Conservation (phyloP, 306 rosid genomes). For the Fragaria iinumae region DNA sequence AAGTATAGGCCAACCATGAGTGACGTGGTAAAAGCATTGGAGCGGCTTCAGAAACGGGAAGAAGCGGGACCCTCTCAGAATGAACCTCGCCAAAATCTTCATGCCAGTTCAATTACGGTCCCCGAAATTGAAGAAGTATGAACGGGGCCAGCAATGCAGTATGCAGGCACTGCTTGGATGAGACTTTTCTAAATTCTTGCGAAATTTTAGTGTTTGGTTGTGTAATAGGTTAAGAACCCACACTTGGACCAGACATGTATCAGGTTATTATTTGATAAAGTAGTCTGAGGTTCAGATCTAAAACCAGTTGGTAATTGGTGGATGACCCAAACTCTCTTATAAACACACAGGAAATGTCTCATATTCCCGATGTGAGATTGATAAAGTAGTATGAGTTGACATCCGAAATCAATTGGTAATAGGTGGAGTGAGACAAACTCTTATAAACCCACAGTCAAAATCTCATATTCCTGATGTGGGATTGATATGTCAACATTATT, state of each 20-base stretch:
- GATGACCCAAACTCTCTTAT: fast-evolving
- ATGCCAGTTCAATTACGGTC: constrained; percentile 29
- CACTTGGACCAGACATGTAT: not conserved
- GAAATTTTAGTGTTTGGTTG: too few species aligned
- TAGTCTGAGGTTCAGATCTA: too few species aligned
- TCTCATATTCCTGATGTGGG: too few species aligned
- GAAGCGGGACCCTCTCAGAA: constrained; percentile 34
- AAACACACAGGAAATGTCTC: too few species aligned
- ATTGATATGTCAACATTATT: too few species aligned
- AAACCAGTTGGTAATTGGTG: too few species aligned
- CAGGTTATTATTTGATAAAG: not conserved
- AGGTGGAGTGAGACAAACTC: too few species aligned
- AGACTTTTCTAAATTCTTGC: too few species aligned
- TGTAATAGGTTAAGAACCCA: not conserved
- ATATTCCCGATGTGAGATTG: too few species aligned
- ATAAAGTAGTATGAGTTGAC: too few species aligned
- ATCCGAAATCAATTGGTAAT: too few species aligned
- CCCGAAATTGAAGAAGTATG: constrained; percentile 28
- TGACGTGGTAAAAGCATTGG: constrained; percentile 62
- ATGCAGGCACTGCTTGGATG: constrained; percentile 13
- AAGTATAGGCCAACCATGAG: constrained; percentile 77
- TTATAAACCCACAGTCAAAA: too few species aligned
- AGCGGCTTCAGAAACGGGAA: constrained; percentile 52
- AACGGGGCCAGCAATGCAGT: not conserved
- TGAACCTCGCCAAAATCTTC: constrained; percentile 22